Conservation (phyloP, 495 filamentous ascomycete species). For the Cladorrhinum samala region DNA sequence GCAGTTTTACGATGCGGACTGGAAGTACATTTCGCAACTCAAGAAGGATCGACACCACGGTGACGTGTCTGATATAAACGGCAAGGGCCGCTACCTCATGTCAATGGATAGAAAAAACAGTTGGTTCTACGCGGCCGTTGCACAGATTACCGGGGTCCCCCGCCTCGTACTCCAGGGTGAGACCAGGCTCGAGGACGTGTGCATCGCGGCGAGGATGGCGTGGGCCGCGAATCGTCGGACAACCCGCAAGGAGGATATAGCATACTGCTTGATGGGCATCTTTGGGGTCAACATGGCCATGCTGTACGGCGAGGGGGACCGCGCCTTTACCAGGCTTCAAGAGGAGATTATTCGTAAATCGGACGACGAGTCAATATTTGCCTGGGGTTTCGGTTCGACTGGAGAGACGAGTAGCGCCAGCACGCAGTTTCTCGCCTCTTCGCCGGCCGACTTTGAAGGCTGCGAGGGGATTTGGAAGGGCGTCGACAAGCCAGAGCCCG, state of each 20-base stretch:
- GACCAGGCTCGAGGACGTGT: not conserved
- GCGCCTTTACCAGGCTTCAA: conserved; percentile 26
- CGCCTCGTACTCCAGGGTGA: not conserved
- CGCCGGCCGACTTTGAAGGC: not conserved
- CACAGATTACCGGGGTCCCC: not conserved
- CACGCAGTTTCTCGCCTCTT: not conserved
- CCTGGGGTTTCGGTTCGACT: conserved; percentile 12
- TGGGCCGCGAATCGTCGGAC: conserved; percentile 30
- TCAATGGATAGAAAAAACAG: not conserved
- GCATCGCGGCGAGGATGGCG: conserved; percentile 26
- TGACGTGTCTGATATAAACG: no score
- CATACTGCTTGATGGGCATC: conserved; percentile 31
- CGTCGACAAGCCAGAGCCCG: not conserved
- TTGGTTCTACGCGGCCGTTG: not conserved
- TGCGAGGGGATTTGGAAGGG: not conserved
- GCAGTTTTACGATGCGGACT: not conserved
- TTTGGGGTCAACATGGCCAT: conserved; percentile 34
- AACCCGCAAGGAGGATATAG: conserved; percentile 24
- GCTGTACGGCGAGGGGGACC: conserved; percentile 28
- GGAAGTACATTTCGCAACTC: conserved; percentile 9
- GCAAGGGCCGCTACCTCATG: not conserved
- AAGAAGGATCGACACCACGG: not conserved
- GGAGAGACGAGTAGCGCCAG: not conserved
- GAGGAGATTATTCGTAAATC: conserved; percentile 23
- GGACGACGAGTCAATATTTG: conserved; percentile 26